Percentiles rank a stretch among this genome's conserved stretches.
Conservation (phyloP, 176 grass and related monocot genomes). For the Avena sativa region DNA sequence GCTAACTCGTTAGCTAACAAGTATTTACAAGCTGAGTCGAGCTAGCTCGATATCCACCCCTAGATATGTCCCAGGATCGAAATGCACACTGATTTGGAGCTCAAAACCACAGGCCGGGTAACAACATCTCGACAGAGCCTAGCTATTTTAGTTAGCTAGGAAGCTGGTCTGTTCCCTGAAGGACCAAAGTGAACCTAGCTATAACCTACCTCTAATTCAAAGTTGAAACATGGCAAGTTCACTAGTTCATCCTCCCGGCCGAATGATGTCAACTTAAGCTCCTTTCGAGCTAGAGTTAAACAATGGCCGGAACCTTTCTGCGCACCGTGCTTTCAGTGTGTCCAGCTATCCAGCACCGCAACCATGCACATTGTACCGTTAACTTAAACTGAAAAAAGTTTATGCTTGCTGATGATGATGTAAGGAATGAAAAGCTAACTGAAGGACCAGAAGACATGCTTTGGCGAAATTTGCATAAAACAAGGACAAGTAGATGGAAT, state of each 20-base stretch:
- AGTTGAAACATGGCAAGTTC: background rate
- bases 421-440: background rate
- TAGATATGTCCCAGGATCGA: background rate
- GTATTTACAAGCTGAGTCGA: too few species aligned
- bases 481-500: slow-evolving; percentile 35
- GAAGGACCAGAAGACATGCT: background rate
- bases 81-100: too few species aligned
- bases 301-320: slow-evolving; percentile 32
- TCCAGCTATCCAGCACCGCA: slow-evolving; percentile 48
- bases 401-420: slow-evolving; percentile 33
- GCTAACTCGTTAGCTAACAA: too few species aligned
- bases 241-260: background rate
- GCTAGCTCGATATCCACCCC: too few species aligned
- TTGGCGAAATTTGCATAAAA: slow-evolving; percentile 31
- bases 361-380: slow-evolving; percentile 37
- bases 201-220: background rate
- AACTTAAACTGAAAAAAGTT: slow-evolving; percentile 16
- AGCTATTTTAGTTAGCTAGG: too few species aligned
- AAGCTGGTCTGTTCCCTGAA: too few species aligned
- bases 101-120: too few species aligned
- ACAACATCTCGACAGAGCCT: too few species aligned
- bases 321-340: slow-evolving; percentile 32
- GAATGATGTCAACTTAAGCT: slow-evolving; percentile 41
- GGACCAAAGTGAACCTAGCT: too few species aligned
- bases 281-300: slow-evolving; percentile 34